Base-by-base conservation (phyloP, 306 rosid species). In the Medicago truncatula region DNA sequence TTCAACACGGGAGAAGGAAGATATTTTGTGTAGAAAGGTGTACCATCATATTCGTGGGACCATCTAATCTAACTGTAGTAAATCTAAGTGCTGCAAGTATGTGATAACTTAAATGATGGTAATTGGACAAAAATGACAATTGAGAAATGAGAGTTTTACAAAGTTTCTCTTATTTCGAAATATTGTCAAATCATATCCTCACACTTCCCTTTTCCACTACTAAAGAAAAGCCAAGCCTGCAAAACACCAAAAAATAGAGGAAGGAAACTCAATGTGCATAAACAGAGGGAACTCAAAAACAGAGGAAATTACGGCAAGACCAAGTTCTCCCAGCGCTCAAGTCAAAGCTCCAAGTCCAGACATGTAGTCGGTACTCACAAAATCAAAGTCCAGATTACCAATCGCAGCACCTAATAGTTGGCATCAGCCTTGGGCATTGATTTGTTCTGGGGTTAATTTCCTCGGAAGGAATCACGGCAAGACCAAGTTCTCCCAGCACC, bases 241-340 rank as follows among this genome's bases (percentile, higher is more conserved):
- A 41, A 43, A 66, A 41, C 13, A 66, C 54, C 36, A 12, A 66
- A 7, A 66, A 41, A 17, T 2, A 39, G 11, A 40, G 10, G 11
- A 2, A 66, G 20, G 53, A 66, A 66, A 66, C 44, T 44, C 34
- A 18, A 67, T 12, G 18, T 17, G 36, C 54, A 67, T 20, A 67
- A 67, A 39, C 70, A 38, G 50, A 28, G 70, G 56, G 13, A 67
- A 43, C 36, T 7, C 56, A 67, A 20, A 67, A 67, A 67, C 54
- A 20, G 54, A 41, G 70, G 23, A 15, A 64, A 64, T 36, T 13
- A 5, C 15, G 6, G 11, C 8, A 8, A n/a, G 47, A 63, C 25
- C 47, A 16, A 39, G 47, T 63, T 16, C 69, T 36, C 68, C 44
- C 14, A 36, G 21, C 69, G 36, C 69, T 47, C 14, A 63, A 63